Conservation (phyloP, 2,329 filamentous ascomycete genomes). For the Aspergillus udagawae region DNA sequence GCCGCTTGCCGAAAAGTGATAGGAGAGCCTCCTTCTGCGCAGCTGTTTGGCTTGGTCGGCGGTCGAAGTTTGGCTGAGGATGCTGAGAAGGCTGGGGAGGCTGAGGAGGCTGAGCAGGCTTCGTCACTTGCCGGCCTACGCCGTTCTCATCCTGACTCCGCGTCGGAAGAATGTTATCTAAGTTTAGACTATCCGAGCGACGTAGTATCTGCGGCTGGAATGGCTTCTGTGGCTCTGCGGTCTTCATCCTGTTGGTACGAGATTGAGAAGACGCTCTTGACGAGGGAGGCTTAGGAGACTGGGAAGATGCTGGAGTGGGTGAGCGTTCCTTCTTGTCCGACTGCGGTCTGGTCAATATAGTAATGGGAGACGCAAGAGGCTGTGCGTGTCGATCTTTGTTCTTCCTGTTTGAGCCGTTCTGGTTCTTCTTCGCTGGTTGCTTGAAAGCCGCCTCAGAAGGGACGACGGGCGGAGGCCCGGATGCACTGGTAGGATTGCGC, state of each 20-base stretch:
- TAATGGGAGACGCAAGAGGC: slow-evolving; percentile 31
- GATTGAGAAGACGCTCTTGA: slow-evolving; percentile 12
- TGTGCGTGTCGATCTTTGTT: slow-evolving; percentile 19
- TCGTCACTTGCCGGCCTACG: slow-evolving; percentile 14
- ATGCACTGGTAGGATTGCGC: slow-evolving; percentile 37
- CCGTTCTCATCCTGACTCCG: slow-evolving; percentile 22
- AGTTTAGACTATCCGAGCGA: slow-evolving; percentile 41
- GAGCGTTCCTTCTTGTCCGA: slow-evolving; percentile 25
- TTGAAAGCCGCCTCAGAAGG: slow-evolving; percentile 35
- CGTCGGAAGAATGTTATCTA: slow-evolving; percentile 26
- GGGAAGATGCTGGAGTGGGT: slow-evolving; percentile 2
- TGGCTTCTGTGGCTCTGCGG: slow-evolving; percentile 38
- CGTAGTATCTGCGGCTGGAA: slow-evolving; percentile 55
- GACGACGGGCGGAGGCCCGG: slow-evolving; percentile 37
- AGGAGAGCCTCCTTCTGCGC: slow-evolving; percentile 50
- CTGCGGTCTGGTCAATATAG: slow-evolving; percentile 35
- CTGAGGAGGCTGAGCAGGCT: background rate
- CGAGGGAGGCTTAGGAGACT: slow-evolving; percentile 1
- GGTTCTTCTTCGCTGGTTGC: slow-evolving; percentile 19
- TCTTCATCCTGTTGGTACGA: slow-evolving; percentile 18
- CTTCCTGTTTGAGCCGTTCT: slow-evolving; percentile 21
- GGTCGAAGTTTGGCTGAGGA: slow-evolving; percentile 26
- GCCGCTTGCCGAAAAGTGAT: slow-evolving; percentile 59
- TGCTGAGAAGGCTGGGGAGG: background rate
- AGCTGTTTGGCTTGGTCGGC: slow-evolving; percentile 38